Conservation (phyloP, 805 yeast genomes). For the Lipomyces starkeyi region DNA sequence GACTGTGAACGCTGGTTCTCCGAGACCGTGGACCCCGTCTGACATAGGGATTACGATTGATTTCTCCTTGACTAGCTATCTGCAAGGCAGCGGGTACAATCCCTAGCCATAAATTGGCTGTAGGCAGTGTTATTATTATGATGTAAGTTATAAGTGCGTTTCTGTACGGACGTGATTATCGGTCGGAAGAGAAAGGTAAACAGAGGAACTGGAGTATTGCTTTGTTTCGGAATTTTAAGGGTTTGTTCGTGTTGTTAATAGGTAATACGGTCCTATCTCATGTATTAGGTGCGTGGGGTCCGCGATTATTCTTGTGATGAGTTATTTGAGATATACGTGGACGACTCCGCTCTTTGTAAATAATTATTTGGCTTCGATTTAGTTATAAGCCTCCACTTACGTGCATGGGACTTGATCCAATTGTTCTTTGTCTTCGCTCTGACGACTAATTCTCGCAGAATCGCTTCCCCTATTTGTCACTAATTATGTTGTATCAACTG, state of each 20-base stretch:
- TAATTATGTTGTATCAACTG: no score
- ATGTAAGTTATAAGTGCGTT: neutral
- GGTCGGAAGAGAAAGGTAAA: neutral
- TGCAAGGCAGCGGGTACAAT: neutral
- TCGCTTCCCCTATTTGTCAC: no score
- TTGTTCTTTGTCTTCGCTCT: neutral
- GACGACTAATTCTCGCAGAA: neutral
- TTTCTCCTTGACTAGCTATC: neutral
- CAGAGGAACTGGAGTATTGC: neutral
- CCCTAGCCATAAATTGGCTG: neutral
- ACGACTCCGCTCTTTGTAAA: neutral
- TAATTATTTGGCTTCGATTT: neutral
- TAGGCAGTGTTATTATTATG: neutral
- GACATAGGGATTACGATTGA: neutral
- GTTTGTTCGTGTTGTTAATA: neutral
- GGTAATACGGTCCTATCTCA: neutral
- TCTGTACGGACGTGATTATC: neutral
- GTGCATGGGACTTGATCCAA: neutral
- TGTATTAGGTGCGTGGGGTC: no score
- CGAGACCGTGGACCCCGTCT: neutral
- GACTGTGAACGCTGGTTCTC: neutral
- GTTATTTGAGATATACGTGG: no score
- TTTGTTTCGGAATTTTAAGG: neutral
- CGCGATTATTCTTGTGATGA: no score
- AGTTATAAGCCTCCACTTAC: neutral